Evolutionary conservation across 345 rosid species (phyloP).

Genomic region (Murraya koenigii): DNA sequence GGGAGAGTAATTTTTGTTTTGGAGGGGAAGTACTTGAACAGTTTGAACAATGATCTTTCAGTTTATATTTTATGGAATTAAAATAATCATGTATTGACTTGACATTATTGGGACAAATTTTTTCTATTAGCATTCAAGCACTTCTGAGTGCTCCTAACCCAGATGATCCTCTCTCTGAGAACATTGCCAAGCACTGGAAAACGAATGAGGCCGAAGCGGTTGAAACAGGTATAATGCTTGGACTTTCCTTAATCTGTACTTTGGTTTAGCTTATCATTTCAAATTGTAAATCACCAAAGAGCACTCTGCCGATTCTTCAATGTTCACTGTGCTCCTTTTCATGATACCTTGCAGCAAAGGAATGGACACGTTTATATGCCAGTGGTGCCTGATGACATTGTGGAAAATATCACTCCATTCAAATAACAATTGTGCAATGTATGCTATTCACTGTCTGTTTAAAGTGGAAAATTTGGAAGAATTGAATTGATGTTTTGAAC

Average conservation of each 20-base stretch:
- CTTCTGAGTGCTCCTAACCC: constrained; percentile 98
- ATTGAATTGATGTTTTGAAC: constrained; percentile 35
- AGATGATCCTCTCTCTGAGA: constrained; percentile 97
- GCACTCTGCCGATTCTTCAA: not conserved
- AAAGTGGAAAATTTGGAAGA: constrained; percentile 29
- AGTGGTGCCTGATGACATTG: constrained; percentile 59
- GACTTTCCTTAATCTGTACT: not conserved
- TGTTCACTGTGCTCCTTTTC: not conserved
- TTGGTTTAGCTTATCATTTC: not conserved
- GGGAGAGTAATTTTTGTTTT: not conserved
- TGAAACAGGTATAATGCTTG: constrained; percentile 66
- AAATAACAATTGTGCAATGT: constrained; percentile 36
- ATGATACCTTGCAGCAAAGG: constrained; percentile 66
- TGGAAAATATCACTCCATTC: constrained; percentile 11
- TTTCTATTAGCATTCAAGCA: constrained; percentile 75
- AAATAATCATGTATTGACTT: not conserved
- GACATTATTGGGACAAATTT: not conserved
- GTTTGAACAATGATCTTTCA: not conserved
- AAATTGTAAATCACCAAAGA: not conserved
- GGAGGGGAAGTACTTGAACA: not conserved
- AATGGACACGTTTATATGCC: constrained; percentile 96
- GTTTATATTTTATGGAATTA: not conserved
- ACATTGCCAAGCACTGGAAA: constrained; percentile 99
- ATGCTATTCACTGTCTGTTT: constrained; percentile 34
- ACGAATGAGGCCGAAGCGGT: constrained; percentile 94